Base-by-base conservation (phyloP, 345 rosid genomes). In the Noccaea caerulescens region DNA sequence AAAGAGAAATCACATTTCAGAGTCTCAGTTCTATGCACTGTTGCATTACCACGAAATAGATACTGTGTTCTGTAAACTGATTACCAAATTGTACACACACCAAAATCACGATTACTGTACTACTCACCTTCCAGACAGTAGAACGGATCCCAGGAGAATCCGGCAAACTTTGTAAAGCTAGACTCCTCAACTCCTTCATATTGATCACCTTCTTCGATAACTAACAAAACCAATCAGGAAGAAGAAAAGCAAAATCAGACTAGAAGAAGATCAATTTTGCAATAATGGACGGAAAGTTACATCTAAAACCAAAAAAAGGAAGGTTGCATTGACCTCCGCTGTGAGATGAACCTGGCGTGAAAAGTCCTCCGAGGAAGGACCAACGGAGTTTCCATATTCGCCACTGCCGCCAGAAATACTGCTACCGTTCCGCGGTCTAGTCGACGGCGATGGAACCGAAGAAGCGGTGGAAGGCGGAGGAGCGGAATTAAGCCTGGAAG, bases 101-200 rank as follows among this genome's bases (percentile, higher is more conserved):
- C 59, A 44, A 53, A 72, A 11, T 39, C 34, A 47, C 38, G 54
- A 50, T 39, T 41, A 23, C 4, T 13, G 16, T 25, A 39, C 34
- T 3, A 37, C 34, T 11, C 9, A 93, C 98, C 94, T 94, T 94
- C 99, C 97, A 94, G 14, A 86, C 93, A 4, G 89, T 83, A 30
- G 99, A 85, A 47, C 98, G 96, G 69, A 89, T 83, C 36, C 93
- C 99, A 12, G 84, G 85, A 72, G 93, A 84, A 76, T 89, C 98
- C 2, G 97, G 93, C 68, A 89, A 72, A 49, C 99, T 93, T 59
- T 89, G 97, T 33, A 87, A 82, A 1, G 91, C 92, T 68, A 92
- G 79, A 82, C 90, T 91, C 79, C 97, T 86, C 68, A 94, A 42
- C 55, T 92, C 98, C 78, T 85, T 78, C 76, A 89, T 71, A 77